phyloP scores from a whole-genome alignment of 1,284 basidiomycete genomes.

The Cryptococcus amylolentus region DNA sequence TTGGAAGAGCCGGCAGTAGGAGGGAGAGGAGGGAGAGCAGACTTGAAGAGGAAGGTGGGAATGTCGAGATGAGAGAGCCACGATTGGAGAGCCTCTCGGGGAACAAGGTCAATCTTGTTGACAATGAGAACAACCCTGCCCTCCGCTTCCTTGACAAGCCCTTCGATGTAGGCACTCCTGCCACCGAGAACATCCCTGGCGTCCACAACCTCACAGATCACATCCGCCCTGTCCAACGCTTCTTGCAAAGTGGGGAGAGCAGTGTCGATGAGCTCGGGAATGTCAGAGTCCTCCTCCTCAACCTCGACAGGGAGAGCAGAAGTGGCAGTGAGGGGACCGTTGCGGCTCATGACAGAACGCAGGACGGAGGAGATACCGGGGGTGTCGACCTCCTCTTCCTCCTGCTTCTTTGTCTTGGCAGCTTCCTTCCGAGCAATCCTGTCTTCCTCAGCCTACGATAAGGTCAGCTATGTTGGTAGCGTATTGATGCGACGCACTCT shows the following conservation, averaged over 20 bases:
- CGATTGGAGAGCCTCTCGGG: constrained; percentile 69
- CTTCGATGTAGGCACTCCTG: constrained; percentile 64
- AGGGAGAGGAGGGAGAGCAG: constrained; percentile 57
- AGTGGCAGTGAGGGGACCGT: constrained; percentile 12
- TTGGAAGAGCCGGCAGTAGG: constrained; percentile 39
- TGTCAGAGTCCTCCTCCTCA: constrained; percentile 40
- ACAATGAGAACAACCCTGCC: constrained; percentile 62
- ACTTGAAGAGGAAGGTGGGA: constrained; percentile 76
- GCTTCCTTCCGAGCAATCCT: constrained; percentile 53
- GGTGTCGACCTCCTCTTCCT: constrained; percentile 45
- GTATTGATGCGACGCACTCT: constrained; percentile 53
- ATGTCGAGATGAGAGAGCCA: constrained; percentile 72
- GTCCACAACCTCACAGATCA: constrained; percentile 79
- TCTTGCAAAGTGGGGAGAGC: constrained; percentile 64
- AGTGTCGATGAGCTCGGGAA: constrained; percentile 62
- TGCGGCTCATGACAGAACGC: constrained; percentile 21
- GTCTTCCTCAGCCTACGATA: constrained; percentile 24
- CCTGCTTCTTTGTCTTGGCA: constrained; percentile 37
- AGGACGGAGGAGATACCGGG: constrained; percentile 37
- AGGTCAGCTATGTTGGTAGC: not conserved
- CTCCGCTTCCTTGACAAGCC: constrained; percentile 51
- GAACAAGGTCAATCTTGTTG: constrained; percentile 85
- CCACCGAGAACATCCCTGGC: constrained; percentile 74
- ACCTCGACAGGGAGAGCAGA: constrained; percentile 9
- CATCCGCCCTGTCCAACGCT: constrained; percentile 78